Evolutionary conservation across 805 yeast genomes (phyloP), one percentile per base, ranked within the genome.

Genomic region (Candida suzukii): DNA sequence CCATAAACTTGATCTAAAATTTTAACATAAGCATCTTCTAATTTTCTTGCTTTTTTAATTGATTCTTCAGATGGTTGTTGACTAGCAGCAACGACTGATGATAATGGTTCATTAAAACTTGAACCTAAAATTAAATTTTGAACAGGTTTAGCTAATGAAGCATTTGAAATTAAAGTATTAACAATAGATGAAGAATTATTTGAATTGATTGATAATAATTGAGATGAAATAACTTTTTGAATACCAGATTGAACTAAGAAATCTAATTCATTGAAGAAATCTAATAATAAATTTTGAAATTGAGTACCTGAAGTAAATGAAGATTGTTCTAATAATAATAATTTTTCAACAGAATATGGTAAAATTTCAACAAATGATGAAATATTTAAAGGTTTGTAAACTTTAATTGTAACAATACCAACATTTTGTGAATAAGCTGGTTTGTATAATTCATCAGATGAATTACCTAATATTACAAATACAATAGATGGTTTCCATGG

Each of bases 1-100:
- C 71, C 62, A 56, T 79, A 81, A 8, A 86, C 69, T 61, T 88
- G 95, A 37, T 73, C 61, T 50, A 90, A 71, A 17, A 91, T 77
- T 57, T 81, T 82, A 49, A 80, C 64, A 64, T 90, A 90, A 17
- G 90, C 87, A 39, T 78, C 76, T 62, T 87, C 96, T 48, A 81
- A 71, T 21, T 64, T 61, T 42, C 68, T 54, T 7, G 77, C 84
- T 35, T 70, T 68, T 28, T 64, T 62, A 25, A 73, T 57, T 12
- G 79, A 75, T 33, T 58, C 64, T 17, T 53, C 51, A 34, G 28
- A n/a, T 34, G 24, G 24, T 16, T 37, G n/a, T n/a, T n/a, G n/a
- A n/a, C n/a, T n/a, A n/a, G n/a, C 16, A 13, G 60, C 57, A 21
- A 55, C 24, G 6, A 17, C n/a, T 14, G 16, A 8, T 16, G 45